A percentile compares a stretch with the other conserved stretches of the same genome.
phyloP scores from a whole-genome alignment of 441 rosid genomes.

The Eruca vesicaria region DNA sequence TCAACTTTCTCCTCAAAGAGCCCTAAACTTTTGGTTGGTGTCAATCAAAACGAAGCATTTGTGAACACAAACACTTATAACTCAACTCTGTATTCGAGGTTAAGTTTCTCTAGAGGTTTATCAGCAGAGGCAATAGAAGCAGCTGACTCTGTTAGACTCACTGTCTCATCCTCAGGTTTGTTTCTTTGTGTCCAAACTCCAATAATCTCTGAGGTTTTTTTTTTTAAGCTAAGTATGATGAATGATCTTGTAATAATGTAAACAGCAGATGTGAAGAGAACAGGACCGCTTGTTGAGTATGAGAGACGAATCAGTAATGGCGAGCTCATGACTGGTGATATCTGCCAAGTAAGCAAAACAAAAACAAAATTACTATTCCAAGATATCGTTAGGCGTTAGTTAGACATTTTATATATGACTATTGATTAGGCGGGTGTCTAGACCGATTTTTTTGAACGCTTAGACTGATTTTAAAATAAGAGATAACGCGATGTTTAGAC shows the following conservation, averaged over 20 bases:
- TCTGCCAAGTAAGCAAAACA: slow-evolving; percentile 58
- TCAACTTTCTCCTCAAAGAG: slow-evolving; percentile 35
- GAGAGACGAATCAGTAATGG: slow-evolving; percentile 74
- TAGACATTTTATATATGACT: slow-evolving; percentile 72
- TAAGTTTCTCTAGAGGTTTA: slow-evolving; percentile 41
- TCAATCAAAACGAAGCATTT: slow-evolving; percentile 15
- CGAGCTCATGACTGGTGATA: slow-evolving; percentile 88
- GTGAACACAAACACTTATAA: slow-evolving; percentile 19
- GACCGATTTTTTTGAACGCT: slow-evolving; percentile 44
- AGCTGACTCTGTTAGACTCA: slow-evolving; percentile 46
- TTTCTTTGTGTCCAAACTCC: not conserved
- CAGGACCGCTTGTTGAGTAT: slow-evolving; percentile 91
- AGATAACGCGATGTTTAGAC: too few relatives aligned
- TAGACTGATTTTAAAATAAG: too few relatives aligned
- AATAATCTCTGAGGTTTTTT: not conserved
- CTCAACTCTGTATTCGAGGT: slow-evolving; percentile 26
- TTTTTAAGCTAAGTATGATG: not conserved
- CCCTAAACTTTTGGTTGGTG: slow-evolving; percentile 23
- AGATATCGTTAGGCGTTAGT: too few relatives aligned
- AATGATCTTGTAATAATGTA: slow-evolving; percentile 9
- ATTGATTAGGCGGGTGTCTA: slow-evolving; percentile 62
- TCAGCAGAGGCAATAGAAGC: slow-evolving; percentile 45
- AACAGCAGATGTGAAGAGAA: slow-evolving; percentile 51
- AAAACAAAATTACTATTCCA: not conserved
- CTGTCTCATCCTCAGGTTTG: slow-evolving; percentile 35